Base-by-base conservation (phyloP, 2,329 filamentous ascomycete species). In the Ceratocystis ficicola region DNA sequence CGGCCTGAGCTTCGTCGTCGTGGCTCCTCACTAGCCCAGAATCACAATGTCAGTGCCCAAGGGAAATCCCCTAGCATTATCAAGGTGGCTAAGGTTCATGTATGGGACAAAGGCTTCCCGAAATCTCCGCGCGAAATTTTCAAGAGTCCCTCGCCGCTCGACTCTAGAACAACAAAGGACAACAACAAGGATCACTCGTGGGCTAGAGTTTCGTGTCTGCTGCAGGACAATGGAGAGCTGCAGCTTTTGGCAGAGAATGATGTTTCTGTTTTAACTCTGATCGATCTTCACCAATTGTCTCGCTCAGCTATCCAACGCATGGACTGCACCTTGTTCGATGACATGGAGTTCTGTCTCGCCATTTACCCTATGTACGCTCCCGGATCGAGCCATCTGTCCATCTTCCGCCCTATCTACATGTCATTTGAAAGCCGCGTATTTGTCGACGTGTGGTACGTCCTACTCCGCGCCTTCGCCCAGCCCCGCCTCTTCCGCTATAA, bases 381-480 rank as follows among this genome's bases (percentile, higher is more conserved):
- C 8, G 85, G 84, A 22, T 83, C 89, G 1, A 87, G 84, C 2
- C 83, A 87, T 20, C 79, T 93, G 66, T 87, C 88, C 5, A 83
- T 93, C 32, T 86, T 90, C 67, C 85, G 89, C n/a, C 93, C 94
- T 0, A 86, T 97, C 44, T 96, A 95, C 73, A 79, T 99, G 44
- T 88, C 90, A 2, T 77, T 96, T 57, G 93, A 97, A 70, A 92
- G 85, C 30, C 84, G 92, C 52, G 85, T 95, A 5, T 80, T 95
- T n/a, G 96, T 95, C 71, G 94, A 99, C 73, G 94, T 96, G 12
- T 99, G 94, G 94, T 93, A 95, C 71, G 92, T 96, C 5, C 78
- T 99, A 8, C 75, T 99, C 36, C 85, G 93, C 69, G 91, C 93
- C 0, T 96, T 96, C 74, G 90, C 93, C 0, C 86, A 95, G 59